These are phyloP conservation scores for Phytophthora kernoviae DNA, from an alignment of 352 stramenopile species.

Conservation along the genomic window DNA sequence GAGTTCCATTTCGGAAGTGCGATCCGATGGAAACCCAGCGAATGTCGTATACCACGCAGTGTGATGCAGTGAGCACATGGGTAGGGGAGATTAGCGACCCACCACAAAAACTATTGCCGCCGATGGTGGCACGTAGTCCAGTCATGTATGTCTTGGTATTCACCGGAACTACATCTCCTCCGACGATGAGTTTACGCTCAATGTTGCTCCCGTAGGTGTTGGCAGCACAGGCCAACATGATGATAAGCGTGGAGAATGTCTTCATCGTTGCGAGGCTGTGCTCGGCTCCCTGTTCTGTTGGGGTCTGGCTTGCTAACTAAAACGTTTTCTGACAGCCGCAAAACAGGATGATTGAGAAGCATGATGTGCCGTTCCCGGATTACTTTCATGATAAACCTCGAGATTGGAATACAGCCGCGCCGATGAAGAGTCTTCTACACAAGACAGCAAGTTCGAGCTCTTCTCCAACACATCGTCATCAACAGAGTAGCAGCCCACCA, in stretches of 20 bases:
- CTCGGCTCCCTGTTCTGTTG: background rate
- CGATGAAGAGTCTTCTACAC: no score
- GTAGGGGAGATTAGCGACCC: constrained; percentile 8
- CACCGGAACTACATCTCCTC: constrained; percentile 29
- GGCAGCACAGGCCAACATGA: background rate
- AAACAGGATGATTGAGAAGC: no score
- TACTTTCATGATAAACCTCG: no score
- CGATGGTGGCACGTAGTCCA: constrained; percentile 12
- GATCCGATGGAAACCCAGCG: constrained; percentile 8
- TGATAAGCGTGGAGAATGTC: background rate
- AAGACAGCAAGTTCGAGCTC: no score
- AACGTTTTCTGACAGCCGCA: no score
- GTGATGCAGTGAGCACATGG: constrained; percentile 14
- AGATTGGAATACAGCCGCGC: no score
- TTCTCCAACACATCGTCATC: no score
- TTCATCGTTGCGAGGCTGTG: background rate
- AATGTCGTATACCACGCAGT: constrained; percentile 4
- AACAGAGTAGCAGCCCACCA: no score
- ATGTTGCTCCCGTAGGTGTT: background rate
- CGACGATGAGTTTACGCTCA: constrained; percentile 27
- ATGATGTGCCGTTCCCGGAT: no score
- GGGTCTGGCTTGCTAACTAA: background rate
- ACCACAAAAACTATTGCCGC: constrained; percentile 7
- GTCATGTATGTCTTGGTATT: constrained; percentile 35
- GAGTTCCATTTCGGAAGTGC: constrained; percentile 13